Conservation (phyloP, 106 monocot genomes). For the Phalaenopsis equestris region DNA sequence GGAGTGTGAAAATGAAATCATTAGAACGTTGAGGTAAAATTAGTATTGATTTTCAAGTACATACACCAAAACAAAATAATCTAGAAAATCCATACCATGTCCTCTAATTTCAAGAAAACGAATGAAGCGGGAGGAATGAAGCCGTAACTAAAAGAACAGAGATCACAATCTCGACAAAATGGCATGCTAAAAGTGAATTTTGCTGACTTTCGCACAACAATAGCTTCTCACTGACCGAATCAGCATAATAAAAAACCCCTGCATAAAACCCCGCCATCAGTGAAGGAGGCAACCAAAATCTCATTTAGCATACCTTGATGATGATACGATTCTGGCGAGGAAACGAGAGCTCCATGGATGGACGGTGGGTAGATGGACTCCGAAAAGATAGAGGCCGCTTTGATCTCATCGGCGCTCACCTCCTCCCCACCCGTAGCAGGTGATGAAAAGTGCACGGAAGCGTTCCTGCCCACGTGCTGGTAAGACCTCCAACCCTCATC, state of each 20-base stretch:
- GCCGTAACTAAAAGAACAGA: too few species aligned
- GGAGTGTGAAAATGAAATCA: too few species aligned
- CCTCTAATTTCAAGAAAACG: background rate
- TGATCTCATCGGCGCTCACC: constrained; percentile 52
- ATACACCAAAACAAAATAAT: too few species aligned
- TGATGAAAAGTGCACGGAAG: constrained; percentile 23
- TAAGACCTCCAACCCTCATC: constrained; percentile 34
- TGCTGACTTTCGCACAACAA: too few species aligned
- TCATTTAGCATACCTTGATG: constrained; percentile 17
- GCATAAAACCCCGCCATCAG: background rate
- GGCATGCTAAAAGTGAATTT: too few species aligned
- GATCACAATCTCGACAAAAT: too few species aligned
- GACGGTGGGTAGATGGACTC: constrained; percentile 34
- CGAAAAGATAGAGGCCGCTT: constrained; percentile 42
- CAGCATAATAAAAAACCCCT: background rate
- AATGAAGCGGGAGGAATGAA: too few species aligned
- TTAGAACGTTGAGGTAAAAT: too few species aligned
- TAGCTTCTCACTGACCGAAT: background rate
- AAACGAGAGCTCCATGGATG: constrained; percentile 41
- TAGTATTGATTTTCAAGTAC: too few species aligned
- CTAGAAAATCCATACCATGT: background rate
- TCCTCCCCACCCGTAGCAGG: constrained; percentile 9
- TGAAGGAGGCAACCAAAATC: background rate
- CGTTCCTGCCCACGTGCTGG: constrained; percentile 41
- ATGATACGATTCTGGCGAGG: constrained; percentile 22